Base-by-base conservation (phyloP, 805 yeast species). In the Suhomyces sp. region DNA sequence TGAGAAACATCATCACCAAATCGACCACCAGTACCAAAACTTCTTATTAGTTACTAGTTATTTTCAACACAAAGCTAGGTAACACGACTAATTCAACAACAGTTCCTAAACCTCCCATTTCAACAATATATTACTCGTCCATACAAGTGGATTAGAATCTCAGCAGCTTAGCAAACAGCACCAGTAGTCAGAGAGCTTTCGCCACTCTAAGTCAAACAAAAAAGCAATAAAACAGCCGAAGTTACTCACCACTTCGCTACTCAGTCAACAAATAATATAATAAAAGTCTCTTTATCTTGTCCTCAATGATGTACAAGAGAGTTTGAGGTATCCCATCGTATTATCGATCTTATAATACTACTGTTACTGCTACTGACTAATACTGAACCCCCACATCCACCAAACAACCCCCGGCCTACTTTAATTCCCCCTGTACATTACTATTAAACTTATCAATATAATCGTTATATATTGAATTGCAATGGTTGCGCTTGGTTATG, bases 401-500 rank as follows among this genome's bases (percentile, higher is more conserved):
- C 12, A 6, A 37, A 37, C 12, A 19, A 17, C 1, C 22, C 21
- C 21, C 41, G 21, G 41, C 41, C 19, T 37, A 17, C 41, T 37
- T 37, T 37, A 37, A 37, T 37, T 37, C 41, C 20, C 22, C 21
- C 15, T 46, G 48, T 46, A 46, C 19, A 27, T 19, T 31, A 44
- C 29, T 25, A 31, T 44, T 31, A 29, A 19, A 37, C 41, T 37
- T 37, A 37, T 37, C 22, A 19, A 37, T 37, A 37, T 19, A 13
- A n/a, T n/a, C n/a, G n/a, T 47, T 25, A 22, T 52, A 44, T 45
- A 29, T 40, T 49, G 35, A 37, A 37, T 40, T 49, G 53, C 29
- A 20, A 53, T 58, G 58, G 60, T 58, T 37, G 53, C 60, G 15
- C 53, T 58, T 35, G 45, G 41, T 41, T 59, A 58, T 29, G 31